Percentiles rank a stretch among this genome's conserved stretches.
phyloP scores from a whole-genome alignment of 2,329 filamentous ascomycete genomes.

The Orbilia javanica region DNA sequence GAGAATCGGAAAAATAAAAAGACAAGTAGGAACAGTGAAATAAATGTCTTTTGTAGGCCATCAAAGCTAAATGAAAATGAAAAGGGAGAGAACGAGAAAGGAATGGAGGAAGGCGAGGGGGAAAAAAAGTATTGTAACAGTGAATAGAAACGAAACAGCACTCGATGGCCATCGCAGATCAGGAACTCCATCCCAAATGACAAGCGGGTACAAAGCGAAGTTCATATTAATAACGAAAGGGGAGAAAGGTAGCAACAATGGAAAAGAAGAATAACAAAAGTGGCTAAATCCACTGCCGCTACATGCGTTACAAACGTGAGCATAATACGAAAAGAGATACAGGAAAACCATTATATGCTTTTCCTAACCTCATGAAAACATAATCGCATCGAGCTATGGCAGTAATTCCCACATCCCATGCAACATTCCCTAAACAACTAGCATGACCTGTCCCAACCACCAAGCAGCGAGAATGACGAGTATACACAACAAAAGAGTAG shows the following conservation, averaged over 20 bases:
- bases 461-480: constrained; percentile 25
- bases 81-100: not conserved
- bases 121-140: constrained; percentile 57
- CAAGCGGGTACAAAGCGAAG: constrained; percentile 59
- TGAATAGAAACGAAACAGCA: constrained; percentile 54
- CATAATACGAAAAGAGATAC: constrained; percentile 61
- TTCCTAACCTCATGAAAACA: constrained; percentile 46
- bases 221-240: constrained; percentile 59
- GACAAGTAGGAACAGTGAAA: constrained; percentile 3
- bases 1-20: not conserved
- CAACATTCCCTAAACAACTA: constrained; percentile 34
- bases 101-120: not conserved
- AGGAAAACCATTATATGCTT: constrained; percentile 62
- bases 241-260: constrained; percentile 60
- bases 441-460: constrained; percentile 38
- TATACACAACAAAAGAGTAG: constrained; percentile 31
- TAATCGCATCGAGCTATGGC: constrained; percentile 62
- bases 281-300: constrained; percentile 57
- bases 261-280: constrained; percentile 50
- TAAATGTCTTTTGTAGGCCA: constrained; percentile 14
- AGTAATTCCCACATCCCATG: constrained; percentile 56
- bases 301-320: constrained; percentile 60
- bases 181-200: constrained; percentile 60
- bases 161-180: constrained; percentile 61
- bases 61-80: constrained; percentile 17